Percentiles rank a stretch among this genome's conserved stretches.
These are phyloP conservation scores for Huntiella decipiens DNA, from an alignment of 2,329 filamentous ascomycete species.

Conservation along the genomic window DNA sequence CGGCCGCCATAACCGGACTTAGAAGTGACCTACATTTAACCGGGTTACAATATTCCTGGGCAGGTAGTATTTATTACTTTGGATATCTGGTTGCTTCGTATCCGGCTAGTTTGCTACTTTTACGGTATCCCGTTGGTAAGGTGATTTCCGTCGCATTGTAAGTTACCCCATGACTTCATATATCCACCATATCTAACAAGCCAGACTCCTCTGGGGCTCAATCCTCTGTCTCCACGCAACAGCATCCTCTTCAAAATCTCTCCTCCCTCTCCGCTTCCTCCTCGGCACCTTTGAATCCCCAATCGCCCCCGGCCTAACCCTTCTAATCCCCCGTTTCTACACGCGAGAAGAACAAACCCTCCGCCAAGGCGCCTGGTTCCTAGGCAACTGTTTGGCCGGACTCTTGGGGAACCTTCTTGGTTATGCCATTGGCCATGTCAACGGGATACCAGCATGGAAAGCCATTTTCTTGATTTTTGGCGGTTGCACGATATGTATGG, in stretches of 20 bases:
- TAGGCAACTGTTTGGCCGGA: conserved; percentile 15
- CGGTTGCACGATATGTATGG: conserved; percentile 33
- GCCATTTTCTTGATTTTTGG: conserved; percentile 41
- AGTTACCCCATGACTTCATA: background rate
- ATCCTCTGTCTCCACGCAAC: conserved; percentile 14
- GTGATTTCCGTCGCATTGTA: conserved; percentile 13
- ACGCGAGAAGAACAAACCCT: conserved; percentile 15
- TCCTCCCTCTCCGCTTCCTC: conserved; percentile 13
- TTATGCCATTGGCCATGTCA: conserved; percentile 15
- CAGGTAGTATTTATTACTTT: conserved; percentile 31
- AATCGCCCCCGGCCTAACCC: conserved; percentile 9
- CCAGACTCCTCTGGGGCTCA: conserved; percentile 10
- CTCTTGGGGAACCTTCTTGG: conserved; percentile 14
- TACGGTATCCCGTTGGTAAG: conserved; percentile 16
- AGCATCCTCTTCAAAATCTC: conserved; percentile 12
- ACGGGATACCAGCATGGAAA: conserved; percentile 30
- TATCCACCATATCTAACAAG: background rate
- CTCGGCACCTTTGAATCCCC: conserved; percentile 14
- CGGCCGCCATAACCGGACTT: conserved; percentile 31
- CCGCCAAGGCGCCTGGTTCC: conserved; percentile 16
- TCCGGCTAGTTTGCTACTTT: conserved; percentile 14
- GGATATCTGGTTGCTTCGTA: conserved; percentile 24
- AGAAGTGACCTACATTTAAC: conserved; percentile 25
- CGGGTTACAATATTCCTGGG: conserved; percentile 33
- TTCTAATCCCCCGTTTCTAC: conserved; percentile 14